Percentiles rank a stretch among this genome's conserved stretches.
Evolutionary conservation across 1,284 basidiomycete species (phyloP).

Genomic region (Coniophora puteana): DNA sequence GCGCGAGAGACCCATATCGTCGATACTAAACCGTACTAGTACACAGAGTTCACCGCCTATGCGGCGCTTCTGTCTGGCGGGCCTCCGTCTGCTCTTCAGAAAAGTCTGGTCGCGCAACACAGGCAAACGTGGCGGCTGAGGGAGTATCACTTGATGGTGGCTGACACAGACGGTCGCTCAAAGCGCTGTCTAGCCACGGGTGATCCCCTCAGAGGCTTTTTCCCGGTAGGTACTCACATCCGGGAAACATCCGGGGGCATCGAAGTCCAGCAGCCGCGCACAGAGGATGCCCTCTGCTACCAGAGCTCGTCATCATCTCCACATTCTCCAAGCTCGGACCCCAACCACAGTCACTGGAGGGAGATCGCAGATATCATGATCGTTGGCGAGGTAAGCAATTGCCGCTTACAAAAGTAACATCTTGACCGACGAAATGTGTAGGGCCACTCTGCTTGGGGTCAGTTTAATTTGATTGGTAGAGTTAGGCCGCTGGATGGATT

Average conservation of each 20-base stretch:
- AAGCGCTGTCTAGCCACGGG: conserved; percentile 16
- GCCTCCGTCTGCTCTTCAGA: conserved; percentile 50
- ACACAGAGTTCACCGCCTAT: conserved; percentile 70
- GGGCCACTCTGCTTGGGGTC: conserved; percentile 81
- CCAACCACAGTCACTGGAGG: background rate
- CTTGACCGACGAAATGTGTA: conserved; percentile 23
- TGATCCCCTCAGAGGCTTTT: conserved; percentile 33
- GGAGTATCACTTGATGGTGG: conserved; percentile 56
- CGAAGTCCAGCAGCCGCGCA: conserved; percentile 18
- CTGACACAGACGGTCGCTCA: conserved; percentile 17
- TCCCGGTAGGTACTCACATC: conserved; percentile 18
- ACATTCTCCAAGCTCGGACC: too few species aligned
- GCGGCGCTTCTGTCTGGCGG: conserved; percentile 60
- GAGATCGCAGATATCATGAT: conserved; percentile 53
- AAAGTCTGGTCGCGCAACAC: conserved; percentile 60
- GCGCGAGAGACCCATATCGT: background rate
- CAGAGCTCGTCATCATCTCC: conserved; percentile 17
- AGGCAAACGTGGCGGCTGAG: conserved; percentile 76
- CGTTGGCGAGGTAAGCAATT: conserved; percentile 55
- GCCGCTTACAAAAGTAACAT: conserved; percentile 2
- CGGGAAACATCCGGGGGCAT: conserved; percentile 17
- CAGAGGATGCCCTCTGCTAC: conserved; percentile 37
- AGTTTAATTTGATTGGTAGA: conserved; percentile 67
- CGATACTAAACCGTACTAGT: conserved; percentile 36
- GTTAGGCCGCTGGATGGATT: conserved; percentile 70